Base-by-base conservation (phyloP, 2,329 filamentous ascomycete genomes). In the Orbilia brochopaga region DNA sequence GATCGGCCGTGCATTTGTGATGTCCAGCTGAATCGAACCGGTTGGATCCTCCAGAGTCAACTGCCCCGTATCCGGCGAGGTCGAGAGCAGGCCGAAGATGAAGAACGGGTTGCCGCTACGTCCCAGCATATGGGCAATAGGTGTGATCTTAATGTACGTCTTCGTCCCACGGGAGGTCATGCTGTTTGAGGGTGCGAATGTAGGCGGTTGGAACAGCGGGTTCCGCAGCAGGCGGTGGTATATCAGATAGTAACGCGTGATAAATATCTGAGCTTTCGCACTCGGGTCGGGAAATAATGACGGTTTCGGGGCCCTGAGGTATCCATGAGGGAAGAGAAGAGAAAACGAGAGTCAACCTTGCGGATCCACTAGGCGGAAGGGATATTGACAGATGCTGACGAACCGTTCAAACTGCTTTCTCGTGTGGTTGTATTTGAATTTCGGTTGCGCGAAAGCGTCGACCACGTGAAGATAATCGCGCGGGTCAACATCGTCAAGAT, bases 401-500 rank as follows among this genome's bases (percentile, higher is more conserved):
- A 65, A 89, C 88, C 84, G 87, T 77, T 97, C 91, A 78, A 97
- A 97, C 77, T 97, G 90, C 78, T 95, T 96, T 81, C 95, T 96
- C 7, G 82, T 81, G 19, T 87, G 84, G 76, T 92, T 92, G 78
- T 92, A 95, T 23, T 86, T 79, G 76, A 91, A 83, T 57, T 89
- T 85, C 2, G 94, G 94, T 79, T 97, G 92, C 7, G 94, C 87
- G 78, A 90, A 96, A 0, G 94, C 91, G 73, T 86, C 86, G 51
- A 97, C 83, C 24, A 96, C 85, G 78, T 90, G 93, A 24, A 97
- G 81, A 90, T 92, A 97, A 72, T 87, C 86, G 75, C 91, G 84
- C 0, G 90, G 86, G 78, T 97, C 90, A 2, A 83, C 80, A 7
- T 88, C 85, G 1, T 88, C 84, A 6, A 88, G 84, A 21, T 70